Percentiles rank a stretch among this genome's conserved stretches.
phyloP scores from a whole-genome alignment of 345 rosid genomes.

The Balakata baccata region DNA sequence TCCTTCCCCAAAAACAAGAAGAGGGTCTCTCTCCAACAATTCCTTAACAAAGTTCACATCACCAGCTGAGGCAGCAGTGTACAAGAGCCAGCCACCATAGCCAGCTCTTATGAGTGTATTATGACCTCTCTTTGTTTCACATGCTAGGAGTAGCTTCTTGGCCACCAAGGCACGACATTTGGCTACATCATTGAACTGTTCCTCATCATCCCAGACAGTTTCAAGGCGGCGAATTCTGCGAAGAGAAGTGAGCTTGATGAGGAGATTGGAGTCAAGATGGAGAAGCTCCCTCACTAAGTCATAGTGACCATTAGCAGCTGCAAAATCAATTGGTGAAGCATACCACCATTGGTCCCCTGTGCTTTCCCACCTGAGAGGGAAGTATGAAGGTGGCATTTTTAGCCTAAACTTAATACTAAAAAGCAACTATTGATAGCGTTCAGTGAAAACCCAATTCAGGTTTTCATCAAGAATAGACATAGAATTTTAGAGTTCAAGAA shows the following conservation, averaged over 20 bases:
- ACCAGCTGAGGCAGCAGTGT: conserved; percentile 95
- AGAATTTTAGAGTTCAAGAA: conserved; percentile 6
- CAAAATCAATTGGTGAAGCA: conserved; percentile 91
- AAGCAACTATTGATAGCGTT: neutral
- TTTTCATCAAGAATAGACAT: conserved; percentile 5
- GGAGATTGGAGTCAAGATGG: conserved; percentile 83
- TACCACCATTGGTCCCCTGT: conserved; percentile 99
- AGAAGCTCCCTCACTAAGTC: conserved; percentile 83
- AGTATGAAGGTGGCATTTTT: conserved; percentile 65
- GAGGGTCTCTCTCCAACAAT: conserved; percentile 67
- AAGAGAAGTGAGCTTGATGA: conserved; percentile 93
- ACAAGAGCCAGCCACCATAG: conserved; percentile 93
- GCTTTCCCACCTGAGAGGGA: conserved; percentile 98
- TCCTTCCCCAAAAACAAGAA: conserved; percentile 94
- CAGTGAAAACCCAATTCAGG: conserved; percentile 10
- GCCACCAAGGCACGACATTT: conserved; percentile 72
- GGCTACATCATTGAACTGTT: conserved; percentile 52
- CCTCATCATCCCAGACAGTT: conserved; percentile 92
- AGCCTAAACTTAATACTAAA: neutral
- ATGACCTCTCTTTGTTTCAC: conserved; percentile 48
- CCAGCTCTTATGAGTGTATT: conserved; percentile 82
- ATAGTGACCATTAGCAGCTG: conserved; percentile 91
- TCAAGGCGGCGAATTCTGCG: conserved; percentile 96
- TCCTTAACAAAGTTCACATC: conserved; percentile 64
- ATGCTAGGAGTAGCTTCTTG: conserved; percentile 50